These are phyloP conservation scores for Lipomyces chichibuensis DNA, from an alignment of 805 yeast genomes.

Conservation along the genomic window DNA sequence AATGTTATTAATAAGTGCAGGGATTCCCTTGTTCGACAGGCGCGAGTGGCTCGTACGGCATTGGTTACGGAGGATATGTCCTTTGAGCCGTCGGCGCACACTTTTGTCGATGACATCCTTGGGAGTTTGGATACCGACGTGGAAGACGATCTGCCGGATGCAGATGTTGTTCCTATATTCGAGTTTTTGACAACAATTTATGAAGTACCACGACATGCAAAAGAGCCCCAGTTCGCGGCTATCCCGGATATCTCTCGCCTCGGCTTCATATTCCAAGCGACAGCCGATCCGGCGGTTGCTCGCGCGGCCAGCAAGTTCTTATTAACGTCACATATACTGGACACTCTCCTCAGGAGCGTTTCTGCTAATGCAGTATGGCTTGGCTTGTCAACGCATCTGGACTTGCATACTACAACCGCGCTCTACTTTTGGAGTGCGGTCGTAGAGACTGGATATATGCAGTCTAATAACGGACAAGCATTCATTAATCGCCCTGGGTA, in stretches of 20 bases:
- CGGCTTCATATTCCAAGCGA: slow-evolving; percentile 10
- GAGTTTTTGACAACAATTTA: slow-evolving; percentile 11
- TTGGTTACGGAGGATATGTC: slow-evolving; percentile 19
- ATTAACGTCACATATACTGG: slow-evolving; percentile 7
- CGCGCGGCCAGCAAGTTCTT: slow-evolving; percentile 8
- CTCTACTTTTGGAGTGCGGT: slow-evolving; percentile 20
- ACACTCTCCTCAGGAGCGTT: background rate
- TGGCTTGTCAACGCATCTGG: slow-evolving; percentile 3
- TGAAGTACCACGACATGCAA: background rate
- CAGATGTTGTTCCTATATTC: background rate
- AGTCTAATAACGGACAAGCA: slow-evolving; percentile 1
- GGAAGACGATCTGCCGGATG: background rate
- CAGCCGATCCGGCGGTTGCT: slow-evolving; percentile 8
- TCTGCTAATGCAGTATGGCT: background rate
- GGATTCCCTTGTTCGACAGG: background rate
- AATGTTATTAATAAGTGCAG: background rate
- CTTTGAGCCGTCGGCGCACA: slow-evolving; percentile 1
- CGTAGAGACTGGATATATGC: slow-evolving; percentile 3
- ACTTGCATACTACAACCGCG: slow-evolving; percentile 6
- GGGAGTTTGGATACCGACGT: background rate
- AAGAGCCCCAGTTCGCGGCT: background rate
- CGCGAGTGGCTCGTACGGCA: slow-evolving; percentile 6
- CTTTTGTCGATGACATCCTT: slow-evolving; percentile 2
- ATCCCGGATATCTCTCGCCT: background rate
- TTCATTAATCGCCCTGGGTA: slow-evolving; percentile 7